Evolutionary conservation across 2,329 filamentous ascomycete genomes (phyloP).

Genomic region (Ophiosphaerella korrae): DNA sequence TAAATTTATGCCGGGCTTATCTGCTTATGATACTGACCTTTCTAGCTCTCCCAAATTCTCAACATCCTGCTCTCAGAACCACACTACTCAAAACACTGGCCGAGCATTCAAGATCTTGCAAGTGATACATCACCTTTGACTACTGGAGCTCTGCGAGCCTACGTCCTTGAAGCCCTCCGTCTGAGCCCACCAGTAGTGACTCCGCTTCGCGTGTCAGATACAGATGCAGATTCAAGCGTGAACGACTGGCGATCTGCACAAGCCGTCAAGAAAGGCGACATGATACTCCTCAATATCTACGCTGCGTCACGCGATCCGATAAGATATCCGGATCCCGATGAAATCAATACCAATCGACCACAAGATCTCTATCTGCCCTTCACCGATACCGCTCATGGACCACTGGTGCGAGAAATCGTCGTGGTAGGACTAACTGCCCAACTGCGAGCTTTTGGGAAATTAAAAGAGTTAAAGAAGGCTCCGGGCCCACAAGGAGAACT

Average conservation of each 20-base stretch:
- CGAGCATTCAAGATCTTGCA: constrained; percentile 9
- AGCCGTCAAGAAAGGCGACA: constrained; percentile 7
- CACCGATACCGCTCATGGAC: constrained; percentile 8
- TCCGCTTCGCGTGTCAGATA: constrained; percentile 6
- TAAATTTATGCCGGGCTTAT: background rate
- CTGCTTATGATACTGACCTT: background rate
- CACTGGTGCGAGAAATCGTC: constrained; percentile 8
- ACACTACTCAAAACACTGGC: constrained; percentile 12
- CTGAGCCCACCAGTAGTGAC: constrained; percentile 5
- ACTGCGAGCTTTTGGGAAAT: constrained; percentile 13
- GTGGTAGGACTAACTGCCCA: constrained; percentile 12
- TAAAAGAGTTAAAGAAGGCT: constrained; percentile 8
- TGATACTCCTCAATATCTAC: constrained; percentile 7
- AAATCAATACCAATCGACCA: constrained; percentile 14
- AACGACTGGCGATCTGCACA: constrained; percentile 4
- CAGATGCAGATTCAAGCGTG: background rate
- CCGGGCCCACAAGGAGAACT: constrained; percentile 3
- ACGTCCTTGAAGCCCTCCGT: constrained; percentile 13
- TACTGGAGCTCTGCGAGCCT: constrained; percentile 9
- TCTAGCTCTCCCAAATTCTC: constrained; percentile 12
- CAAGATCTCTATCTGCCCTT: constrained; percentile 11
- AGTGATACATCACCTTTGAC: constrained; percentile 1
- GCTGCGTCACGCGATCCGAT: constrained; percentile 9
- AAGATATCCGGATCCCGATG: constrained; percentile 9
- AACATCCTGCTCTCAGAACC: constrained; percentile 15